Evolutionary conservation across 2,329 filamentous ascomycete species (phyloP), one percentile per base, ranked within the genome.

Genomic region (Colletotrichum tamarilloi): DNA sequence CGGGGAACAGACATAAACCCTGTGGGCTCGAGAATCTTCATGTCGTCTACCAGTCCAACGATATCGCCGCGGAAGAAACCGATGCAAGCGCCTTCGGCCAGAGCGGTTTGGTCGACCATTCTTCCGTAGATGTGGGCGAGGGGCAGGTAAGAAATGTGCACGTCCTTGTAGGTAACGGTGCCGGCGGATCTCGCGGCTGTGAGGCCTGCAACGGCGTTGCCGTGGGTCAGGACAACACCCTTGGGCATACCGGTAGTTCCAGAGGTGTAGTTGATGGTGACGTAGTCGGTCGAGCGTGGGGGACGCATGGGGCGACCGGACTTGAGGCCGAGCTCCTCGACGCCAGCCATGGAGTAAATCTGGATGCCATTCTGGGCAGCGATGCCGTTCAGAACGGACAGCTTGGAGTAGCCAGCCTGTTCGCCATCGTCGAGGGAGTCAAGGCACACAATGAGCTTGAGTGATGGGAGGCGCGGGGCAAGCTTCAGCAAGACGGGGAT

Each of bases 1-100:
- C 97, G 92, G 0, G 97, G 97, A 1, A 99, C 97, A 19, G 95
- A 97, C 77, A 93, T 91, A 82, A 99, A 95, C 12, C 89, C 89
- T 14, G 93, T 97, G 0, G 97, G 97, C 72, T 92, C 91, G 69
- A 99, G 87, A 52, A 95, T 82, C 86, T 98, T 97, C 84, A 99
- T 84, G 80, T 99, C 97, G 72, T 99, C 97, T 1, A 97, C 92
- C 22, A 99, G 86, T 75, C 94, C 93, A 14, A 93, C 81, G 75
- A 98, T 92, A 80, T 98, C 95, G 67, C 97, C 97, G 77, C 97
- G 94, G 89, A 98, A 99, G 83, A 96, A 99, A 14, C 96, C 97
- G 77, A 98, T 92, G 9, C 90, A 86, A 42, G 90, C 90, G 67
- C 95, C 95, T 65, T 90, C 88, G 78, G 93, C 90, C 19, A 98